Base-by-base conservation (phyloP, 2,329 filamentous ascomycete genomes). In the Tolypocladium endophyticum region DNA sequence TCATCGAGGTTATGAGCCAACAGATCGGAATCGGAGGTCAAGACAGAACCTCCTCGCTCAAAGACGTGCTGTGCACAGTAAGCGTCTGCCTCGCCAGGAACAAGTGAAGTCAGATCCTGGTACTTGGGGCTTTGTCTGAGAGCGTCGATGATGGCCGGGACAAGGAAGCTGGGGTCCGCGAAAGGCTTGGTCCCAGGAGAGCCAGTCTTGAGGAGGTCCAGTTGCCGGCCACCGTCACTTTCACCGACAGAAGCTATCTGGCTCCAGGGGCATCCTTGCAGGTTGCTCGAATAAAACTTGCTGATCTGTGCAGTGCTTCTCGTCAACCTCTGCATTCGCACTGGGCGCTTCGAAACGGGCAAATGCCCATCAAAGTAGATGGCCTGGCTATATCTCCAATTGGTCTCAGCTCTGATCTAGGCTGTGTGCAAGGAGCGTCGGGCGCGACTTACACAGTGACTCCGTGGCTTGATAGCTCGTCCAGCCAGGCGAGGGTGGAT, bases 1-100 rank as follows among this genome's bases (percentile, higher is more conserved):
- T 79, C 63, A 0, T 86, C 87, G 11, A 93, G 78, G 60, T 90
- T 81, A 69, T 92, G 87, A 0, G 93, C 79, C 0, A 96, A 76
- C 11, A 97, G 79, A 68, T 97, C 93, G 0, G 92, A 95, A 67
- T 97, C 93, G n/a, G 85, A 87, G 0, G 91, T 95, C 8, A 97
- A 73, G 18, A 91, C 80, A 1, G 78, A 76, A 0, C 83, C 84
- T 2, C 80, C 77, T 36, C 77, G 69, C 2, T 75, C 63, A n/a
- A 77, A 78, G 8, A 89, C 79, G 58, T 85, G 79, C 18, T 79
- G 74, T 3, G 90, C 91, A 70, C 92, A 96, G 73, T 85, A 94
- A 30, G 79, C 74, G 69, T 97, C 93, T 1, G 93, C 93, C 73
- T 97, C 93, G 0, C 89, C 92, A 0, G 90, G 86, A 0, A 96